A percentile compares a stretch with the other conserved stretches of the same genome.
Evolutionary conservation across 306 rosid genomes (phyloP).

Genomic region (Betula pendula): DNA sequence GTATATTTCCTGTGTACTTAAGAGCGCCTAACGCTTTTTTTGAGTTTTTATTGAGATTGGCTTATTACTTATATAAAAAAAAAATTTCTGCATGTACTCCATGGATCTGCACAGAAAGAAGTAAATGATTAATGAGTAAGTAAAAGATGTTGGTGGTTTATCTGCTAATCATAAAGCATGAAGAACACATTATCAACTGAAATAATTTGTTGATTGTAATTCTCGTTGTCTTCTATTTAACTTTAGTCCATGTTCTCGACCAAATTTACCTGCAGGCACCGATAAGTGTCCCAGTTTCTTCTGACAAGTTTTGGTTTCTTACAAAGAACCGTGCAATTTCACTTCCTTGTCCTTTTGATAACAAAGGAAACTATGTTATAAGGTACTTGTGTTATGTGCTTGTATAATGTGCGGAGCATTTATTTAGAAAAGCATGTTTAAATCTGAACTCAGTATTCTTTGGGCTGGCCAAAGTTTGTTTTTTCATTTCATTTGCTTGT

Average conservation of each 20-base stretch:
- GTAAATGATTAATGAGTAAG: neutral
- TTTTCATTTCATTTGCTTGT: neutral
- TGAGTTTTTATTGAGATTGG: too few relatives aligned
- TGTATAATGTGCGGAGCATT: neutral
- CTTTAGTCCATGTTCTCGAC: neutral
- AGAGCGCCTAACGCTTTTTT: too few relatives aligned
- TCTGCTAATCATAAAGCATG: conserved; percentile 1
- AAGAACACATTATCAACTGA: neutral
- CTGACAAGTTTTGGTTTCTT: conserved; percentile 88
- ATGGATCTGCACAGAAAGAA: conserved; percentile 1
- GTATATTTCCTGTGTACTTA: too few relatives aligned
- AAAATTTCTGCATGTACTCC: neutral
- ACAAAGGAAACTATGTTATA: conserved; percentile 85
- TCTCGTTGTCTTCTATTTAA: conserved; percentile 1
- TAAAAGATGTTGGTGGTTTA: neutral
- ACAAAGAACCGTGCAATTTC: conserved; percentile 76
- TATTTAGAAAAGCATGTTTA: neutral
- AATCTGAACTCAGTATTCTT: neutral
- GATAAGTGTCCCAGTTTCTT: conserved; percentile 71
- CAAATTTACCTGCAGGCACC: conserved; percentile 68
- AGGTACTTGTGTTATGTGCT: conserved; percentile 45
- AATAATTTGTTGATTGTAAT: neutral
- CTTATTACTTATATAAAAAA: too few relatives aligned
- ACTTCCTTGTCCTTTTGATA: conserved; percentile 75
- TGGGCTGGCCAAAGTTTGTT: neutral